These are phyloP conservation scores for Gyromitra esculenta DNA, from an alignment of 2,329 filamentous ascomycete species.

Conservation along the genomic window DNA sequence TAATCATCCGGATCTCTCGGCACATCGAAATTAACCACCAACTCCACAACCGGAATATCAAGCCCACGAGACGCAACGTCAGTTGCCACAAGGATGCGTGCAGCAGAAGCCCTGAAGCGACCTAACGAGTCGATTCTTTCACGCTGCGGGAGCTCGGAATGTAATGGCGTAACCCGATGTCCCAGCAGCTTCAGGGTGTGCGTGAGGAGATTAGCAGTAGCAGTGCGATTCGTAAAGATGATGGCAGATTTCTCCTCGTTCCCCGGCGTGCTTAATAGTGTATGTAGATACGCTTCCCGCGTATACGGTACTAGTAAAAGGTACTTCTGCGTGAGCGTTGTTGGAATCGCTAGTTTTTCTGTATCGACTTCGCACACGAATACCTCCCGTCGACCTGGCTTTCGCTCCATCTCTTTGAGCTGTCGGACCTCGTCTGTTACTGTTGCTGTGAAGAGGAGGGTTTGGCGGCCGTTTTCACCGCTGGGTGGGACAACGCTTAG, in stretches of 20 bases:
- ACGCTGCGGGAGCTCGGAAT: conserved; percentile 84
- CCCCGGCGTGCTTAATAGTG: conserved; percentile 79
- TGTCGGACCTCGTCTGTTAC: conserved; percentile 91
- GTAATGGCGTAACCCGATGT: conserved; percentile 89
- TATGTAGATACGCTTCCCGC: conserved; percentile 93
- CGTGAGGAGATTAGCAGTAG: conserved; percentile 87
- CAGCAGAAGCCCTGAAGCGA: conserved; percentile 87
- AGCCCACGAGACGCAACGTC: conserved; percentile 94
- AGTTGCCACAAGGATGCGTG: conserved; percentile 89
- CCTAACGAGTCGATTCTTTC: conserved; percentile 88
- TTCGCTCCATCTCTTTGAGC: conserved; percentile 72
- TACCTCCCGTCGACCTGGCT: conserved; percentile 74
- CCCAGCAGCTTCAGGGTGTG: conserved; percentile 84
- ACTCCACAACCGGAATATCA: conserved; percentile 88
- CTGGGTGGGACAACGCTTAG: conserved; percentile 75
- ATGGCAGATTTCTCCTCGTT: conserved; percentile 83
- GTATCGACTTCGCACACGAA: conserved; percentile 91
- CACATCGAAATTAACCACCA: conserved; percentile 96
- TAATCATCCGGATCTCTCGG: conserved; percentile 97
- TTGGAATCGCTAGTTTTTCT: conserved; percentile 76
- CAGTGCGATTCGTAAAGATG: conserved; percentile 92
- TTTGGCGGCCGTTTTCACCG: conserved; percentile 79
- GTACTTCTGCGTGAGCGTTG: conserved; percentile 83
- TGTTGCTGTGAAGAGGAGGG: conserved; percentile 93
- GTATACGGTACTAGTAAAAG: conserved; percentile 89